Conservation (phyloP, 208 protist species). For the Entamoeba invadens region DNA sequence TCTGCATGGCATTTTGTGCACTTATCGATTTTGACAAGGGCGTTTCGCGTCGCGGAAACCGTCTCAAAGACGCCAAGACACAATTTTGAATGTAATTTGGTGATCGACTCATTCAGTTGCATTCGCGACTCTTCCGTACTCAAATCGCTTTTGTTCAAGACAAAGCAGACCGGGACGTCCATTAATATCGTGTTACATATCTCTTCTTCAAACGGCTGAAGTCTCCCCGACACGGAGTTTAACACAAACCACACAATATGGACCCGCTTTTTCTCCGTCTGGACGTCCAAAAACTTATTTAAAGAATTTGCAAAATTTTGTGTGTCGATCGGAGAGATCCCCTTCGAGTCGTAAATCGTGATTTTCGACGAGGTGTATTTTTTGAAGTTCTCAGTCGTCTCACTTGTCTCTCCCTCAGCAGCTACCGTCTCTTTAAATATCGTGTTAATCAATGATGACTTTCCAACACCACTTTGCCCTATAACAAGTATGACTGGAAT, state of each 20-base stretch:
- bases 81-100: background rate
- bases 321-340: background rate
- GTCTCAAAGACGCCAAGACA: background rate
- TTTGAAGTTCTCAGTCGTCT: background rate
- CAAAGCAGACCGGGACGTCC: background rate
- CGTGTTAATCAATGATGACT: background rate
- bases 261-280: background rate
- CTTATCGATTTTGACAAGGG: background rate
- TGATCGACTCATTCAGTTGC: background rate
- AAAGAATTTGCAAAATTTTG: background rate
- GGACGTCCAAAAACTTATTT: background rate
- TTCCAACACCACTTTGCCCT: background rate
- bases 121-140: background rate
- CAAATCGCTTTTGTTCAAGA: background rate
- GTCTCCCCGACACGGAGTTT: background rate
- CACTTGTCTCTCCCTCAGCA: background rate
- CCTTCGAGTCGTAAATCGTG: background rate
- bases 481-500: background rate
- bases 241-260: background rate
- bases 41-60: background rate
- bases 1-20: background rate
- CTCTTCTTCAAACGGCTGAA: background rate
- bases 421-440: background rate
- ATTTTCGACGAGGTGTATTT: background rate
- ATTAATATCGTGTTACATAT: background rate